phyloP scores from a whole-genome alignment of 148 eudicot genomes.

The Fagopyrum tataricum region DNA sequence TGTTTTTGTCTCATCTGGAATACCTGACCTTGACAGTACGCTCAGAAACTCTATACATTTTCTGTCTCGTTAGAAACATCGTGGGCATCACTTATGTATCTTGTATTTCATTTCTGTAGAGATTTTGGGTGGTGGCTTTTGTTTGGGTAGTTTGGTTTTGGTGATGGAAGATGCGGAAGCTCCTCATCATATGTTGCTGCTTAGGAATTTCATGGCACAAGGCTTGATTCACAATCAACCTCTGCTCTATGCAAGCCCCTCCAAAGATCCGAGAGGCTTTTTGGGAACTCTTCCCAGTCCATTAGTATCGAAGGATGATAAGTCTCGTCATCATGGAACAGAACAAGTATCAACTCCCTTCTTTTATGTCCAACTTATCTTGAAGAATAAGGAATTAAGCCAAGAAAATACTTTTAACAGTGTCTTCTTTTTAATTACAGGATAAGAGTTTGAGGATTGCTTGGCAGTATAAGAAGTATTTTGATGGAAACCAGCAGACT shows the following conservation, averaged over 20 bases:
- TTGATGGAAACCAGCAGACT: constrained; percentile 49
- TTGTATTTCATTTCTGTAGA: constrained; percentile 25
- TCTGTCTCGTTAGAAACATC: neutral
- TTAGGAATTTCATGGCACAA: constrained; percentile 96
- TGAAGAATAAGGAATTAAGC: neutral
- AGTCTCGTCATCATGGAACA: constrained; percentile 41
- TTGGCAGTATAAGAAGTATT: constrained; percentile 91
- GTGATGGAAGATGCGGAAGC: constrained; percentile 97
- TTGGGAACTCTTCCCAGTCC: constrained; percentile 89
- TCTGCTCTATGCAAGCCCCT: constrained; percentile 83
- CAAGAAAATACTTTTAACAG: neutral
- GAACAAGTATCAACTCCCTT: constrained; percentile 45
- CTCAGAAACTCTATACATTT: constrained; percentile 2
- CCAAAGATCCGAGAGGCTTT: constrained; percentile 76
- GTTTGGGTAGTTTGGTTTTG: constrained; percentile 83
- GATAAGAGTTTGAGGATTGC: constrained; percentile 87
- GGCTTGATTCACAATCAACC: constrained; percentile 85
- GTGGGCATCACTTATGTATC: neutral
- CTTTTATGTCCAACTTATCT: neutral
- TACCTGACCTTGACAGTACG: constrained; percentile 88
- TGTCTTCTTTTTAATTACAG: constrained; percentile 24
- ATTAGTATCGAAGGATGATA: constrained; percentile 62
- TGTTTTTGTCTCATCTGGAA: constrained; percentile 78
- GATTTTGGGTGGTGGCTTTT: constrained; percentile 89
- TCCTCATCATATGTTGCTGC: constrained; percentile 92